Evolutionary conservation across 805 yeast genomes (phyloP).

Genomic region (Nakazawaea peltata): DNA sequence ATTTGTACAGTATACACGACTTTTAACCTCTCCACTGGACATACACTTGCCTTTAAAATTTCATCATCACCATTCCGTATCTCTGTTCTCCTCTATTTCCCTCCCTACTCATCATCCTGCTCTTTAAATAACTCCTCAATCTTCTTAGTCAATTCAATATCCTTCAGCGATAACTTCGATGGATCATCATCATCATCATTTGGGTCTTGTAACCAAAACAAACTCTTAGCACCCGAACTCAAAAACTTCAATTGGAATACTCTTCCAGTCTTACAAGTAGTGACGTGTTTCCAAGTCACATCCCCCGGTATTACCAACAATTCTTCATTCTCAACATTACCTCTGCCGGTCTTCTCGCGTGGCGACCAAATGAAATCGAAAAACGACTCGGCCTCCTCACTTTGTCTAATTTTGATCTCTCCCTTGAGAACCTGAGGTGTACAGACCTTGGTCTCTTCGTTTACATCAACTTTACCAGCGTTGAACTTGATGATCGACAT

Average conservation of each 20-base stretch:
- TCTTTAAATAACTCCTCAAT: constrained; percentile 39
- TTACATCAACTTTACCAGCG: constrained; percentile 70
- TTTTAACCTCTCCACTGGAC: too few relatives aligned
- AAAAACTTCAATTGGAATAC: constrained; percentile 38
- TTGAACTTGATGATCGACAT: constrained; percentile 40
- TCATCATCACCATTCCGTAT: too few relatives aligned
- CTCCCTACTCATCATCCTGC: constrained; percentile 30
- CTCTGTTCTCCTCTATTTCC: too few relatives aligned
- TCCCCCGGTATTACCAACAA: constrained; percentile 79
- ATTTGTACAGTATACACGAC: too few relatives aligned
- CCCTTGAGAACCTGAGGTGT: constrained; percentile 72
- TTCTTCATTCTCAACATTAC: constrained; percentile 45
- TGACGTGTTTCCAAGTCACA: constrained; percentile 65
- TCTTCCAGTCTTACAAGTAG: constrained; percentile 68
- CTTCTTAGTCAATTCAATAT: constrained; percentile 37
- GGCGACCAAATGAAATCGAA: constrained; percentile 70
- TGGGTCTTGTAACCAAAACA: constrained; percentile 73
- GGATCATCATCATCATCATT: constrained; percentile 56
- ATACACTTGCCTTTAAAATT: too few relatives aligned
- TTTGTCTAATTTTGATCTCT: constrained; percentile 46
- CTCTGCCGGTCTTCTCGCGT: constrained; percentile 38
- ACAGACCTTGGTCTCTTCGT: constrained; percentile 53
- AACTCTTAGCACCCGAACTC: constrained; percentile 31
- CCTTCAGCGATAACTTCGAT: constrained; percentile 49
- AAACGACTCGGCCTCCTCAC: constrained; percentile 65